Percentiles rank a stretch among this genome's conserved stretches.
Evolutionary conservation across 345 rosid species (phyloP).

Genomic region (Arabis hirsuta): DNA sequence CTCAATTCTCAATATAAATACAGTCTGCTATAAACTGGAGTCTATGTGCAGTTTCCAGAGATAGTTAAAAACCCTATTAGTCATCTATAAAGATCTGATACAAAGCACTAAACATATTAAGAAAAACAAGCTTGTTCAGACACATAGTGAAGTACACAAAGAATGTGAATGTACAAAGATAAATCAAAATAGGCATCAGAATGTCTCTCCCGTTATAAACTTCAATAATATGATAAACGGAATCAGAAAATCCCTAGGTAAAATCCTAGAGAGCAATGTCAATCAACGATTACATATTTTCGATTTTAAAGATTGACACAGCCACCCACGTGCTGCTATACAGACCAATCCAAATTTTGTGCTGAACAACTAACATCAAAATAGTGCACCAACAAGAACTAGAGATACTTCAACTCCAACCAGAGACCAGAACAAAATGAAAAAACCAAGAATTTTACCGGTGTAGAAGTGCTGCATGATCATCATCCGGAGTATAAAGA

Average conservation of each 20-base stretch:
- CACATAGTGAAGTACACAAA: conserved; percentile 23
- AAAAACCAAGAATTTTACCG: conserved; percentile 53
- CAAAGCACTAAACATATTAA: not conserved
- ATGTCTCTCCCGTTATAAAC: conserved; percentile 10
- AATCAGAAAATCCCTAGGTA: conserved; percentile 10
- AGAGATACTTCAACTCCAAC: conserved; percentile 22
- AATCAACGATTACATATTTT: not conserved
- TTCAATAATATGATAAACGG: not conserved
- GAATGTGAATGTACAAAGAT: not conserved
- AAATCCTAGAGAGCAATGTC: conserved; percentile 10
- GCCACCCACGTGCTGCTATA: not conserved
- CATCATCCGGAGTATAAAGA: conserved; percentile 76
- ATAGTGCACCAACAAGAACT: conserved; percentile 20
- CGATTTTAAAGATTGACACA: not conserved
- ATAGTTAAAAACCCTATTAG: conserved; percentile 12
- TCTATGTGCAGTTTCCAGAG: conserved; percentile 18
- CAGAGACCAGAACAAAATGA: conserved; percentile 22
- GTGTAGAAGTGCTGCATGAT: conserved; percentile 91
- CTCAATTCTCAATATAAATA: conserved; percentile 2
- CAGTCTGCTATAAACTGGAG: conserved; percentile 21
- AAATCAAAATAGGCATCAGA: not conserved
- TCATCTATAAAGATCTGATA: conserved; percentile 16
- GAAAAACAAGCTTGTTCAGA: conserved; percentile 24
- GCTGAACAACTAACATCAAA: conserved; percentile 23
- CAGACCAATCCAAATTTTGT: conserved; percentile 11